Evolutionary conservation across 768 basidiomycete species (phyloP).

Genomic region (Lactarius akahatsu): DNA sequence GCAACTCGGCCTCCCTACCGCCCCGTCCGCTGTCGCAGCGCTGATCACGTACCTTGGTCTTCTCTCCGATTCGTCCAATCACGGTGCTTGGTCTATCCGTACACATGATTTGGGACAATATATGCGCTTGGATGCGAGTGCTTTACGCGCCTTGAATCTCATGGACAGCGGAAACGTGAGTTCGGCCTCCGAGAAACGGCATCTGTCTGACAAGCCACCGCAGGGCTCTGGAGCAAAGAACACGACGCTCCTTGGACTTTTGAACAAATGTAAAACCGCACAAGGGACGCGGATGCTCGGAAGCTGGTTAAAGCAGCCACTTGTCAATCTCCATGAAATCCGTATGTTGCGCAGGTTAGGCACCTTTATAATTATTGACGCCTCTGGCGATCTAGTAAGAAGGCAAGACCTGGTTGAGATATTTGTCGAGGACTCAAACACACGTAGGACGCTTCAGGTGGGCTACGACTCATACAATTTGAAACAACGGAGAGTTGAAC

Average conservation of each 20-base stretch:
- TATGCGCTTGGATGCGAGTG: slow-evolving; percentile 96
- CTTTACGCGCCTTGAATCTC: slow-evolving; percentile 84
- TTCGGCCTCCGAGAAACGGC: neutral
- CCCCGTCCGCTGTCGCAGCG: slow-evolving; percentile 79
- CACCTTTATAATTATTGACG: slow-evolving; percentile 6
- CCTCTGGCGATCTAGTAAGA: slow-evolving; percentile 51
- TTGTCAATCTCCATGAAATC: slow-evolving; percentile 92
- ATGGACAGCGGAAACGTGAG: slow-evolving; percentile 57
- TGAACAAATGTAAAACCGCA: slow-evolving; percentile 95
- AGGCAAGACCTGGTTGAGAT: slow-evolving; percentile 86
- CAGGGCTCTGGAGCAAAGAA: slow-evolving; percentile 70
- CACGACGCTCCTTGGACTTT: slow-evolving; percentile 81
- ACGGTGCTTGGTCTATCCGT: slow-evolving; percentile 73
- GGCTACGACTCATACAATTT: slow-evolving; percentile 16
- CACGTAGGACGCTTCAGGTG: slow-evolving; percentile 74
- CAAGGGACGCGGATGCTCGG: slow-evolving; percentile 88
- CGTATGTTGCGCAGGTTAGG: slow-evolving; percentile 45
- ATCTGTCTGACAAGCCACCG: neutral
- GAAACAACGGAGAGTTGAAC: neutral
- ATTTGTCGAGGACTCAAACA: slow-evolving; percentile 75
- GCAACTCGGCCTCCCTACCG: slow-evolving; percentile 71
- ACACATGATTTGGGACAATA: slow-evolving; percentile 92
- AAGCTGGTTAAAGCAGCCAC: slow-evolving; percentile 93
- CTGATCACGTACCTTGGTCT: slow-evolving; percentile 82
- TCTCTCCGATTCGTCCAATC: slow-evolving; percentile 71